Base-by-base conservation (phyloP, 2,329 filamentous ascomycete species). In the Ceratocystis diversiconidia region DNA sequence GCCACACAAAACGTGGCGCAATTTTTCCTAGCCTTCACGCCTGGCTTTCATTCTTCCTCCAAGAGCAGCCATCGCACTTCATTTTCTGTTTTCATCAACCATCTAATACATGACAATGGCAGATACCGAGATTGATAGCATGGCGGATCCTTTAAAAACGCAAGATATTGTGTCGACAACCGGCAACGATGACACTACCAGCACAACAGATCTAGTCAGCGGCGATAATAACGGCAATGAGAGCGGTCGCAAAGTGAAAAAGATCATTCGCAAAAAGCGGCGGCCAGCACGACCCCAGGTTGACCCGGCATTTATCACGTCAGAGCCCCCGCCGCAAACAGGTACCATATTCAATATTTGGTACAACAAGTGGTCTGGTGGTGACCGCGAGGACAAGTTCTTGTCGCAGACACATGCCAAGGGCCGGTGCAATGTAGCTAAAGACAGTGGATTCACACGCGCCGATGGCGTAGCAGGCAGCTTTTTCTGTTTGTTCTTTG, bases 351-450 rank as follows among this genome's bases (percentile, higher is more conserved):
- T 94, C 81, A 99, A 99, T 76, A 95, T 95, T 72, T 96, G 92
- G 92, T 96, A 96, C 78, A 96, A 96, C 79, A 97, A 96, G 76
- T 97, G 92, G 92, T 88, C 87, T 0, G 94, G 94, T 70, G 94
- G 94, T 72, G 94, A 99, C 76, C 85, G 91, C 68, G 92, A 97
- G 73, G 91, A 95, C 78, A 90, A 92, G 71, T 91, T 92, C 72
- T 82, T 91, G 3, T 90, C 88, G 44, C 87, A 96, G 73, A 88
- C 86, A 25, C 83, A 86, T 15, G 92, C 94, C 2, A 86, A 88
- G 69, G 88, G 87, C 1, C 88, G 95, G 65, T 97, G 94, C 79
- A 94, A 92, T 73, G 79, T 99, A 68, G 86, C 86, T 1, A 84
- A 82, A 68, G 94, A 94, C 73, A 84, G 81, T 65, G 89, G 89